Evolutionary conservation across 2,329 filamentous ascomycete species (phyloP).

Genomic region (Dothideomycetes sp.): DNA sequence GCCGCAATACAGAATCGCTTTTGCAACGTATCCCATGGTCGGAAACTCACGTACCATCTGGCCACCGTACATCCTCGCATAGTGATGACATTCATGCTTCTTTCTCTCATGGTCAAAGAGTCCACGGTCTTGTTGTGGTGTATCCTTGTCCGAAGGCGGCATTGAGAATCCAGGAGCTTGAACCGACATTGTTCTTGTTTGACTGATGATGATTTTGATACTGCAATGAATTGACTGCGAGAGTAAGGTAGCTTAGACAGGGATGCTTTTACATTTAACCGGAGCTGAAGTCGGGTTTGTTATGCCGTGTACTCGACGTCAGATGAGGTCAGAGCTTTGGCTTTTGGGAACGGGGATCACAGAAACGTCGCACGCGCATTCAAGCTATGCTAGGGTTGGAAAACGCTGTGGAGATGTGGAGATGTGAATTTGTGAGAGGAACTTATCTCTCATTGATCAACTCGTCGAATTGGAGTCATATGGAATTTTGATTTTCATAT

Average conservation of each 20-base stretch:
- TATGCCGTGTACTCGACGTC: not conserved
- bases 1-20: too few relatives aligned
- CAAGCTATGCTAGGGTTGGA: not conserved
- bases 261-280: too few relatives aligned
- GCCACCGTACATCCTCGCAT: conserved; percentile 24
- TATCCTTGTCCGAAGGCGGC: conserved; percentile 21
- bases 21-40: too few relatives aligned
- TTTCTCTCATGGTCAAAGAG: conserved; percentile 22
- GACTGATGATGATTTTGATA: too few relatives aligned
- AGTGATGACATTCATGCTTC: conserved; percentile 24
- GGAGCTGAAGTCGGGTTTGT: conserved; percentile 19
- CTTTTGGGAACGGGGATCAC: too few relatives aligned
- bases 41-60: too few relatives aligned
- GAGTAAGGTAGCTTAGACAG: not conserved
- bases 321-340: conserved; percentile 7
- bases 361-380: not conserved
- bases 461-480: not conserved
- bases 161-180: conserved; percentile 17
- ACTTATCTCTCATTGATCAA: not conserved
- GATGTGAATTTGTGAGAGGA: not conserved
- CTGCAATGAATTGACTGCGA: not conserved
- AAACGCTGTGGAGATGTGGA: not conserved
- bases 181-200: conserved; percentile 20
- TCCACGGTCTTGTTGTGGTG: conserved; percentile 21
- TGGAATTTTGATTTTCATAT: too few relatives aligned